Base-by-base conservation (phyloP, 2,329 filamentous ascomycete species). In the Dothistroma pini region DNA sequence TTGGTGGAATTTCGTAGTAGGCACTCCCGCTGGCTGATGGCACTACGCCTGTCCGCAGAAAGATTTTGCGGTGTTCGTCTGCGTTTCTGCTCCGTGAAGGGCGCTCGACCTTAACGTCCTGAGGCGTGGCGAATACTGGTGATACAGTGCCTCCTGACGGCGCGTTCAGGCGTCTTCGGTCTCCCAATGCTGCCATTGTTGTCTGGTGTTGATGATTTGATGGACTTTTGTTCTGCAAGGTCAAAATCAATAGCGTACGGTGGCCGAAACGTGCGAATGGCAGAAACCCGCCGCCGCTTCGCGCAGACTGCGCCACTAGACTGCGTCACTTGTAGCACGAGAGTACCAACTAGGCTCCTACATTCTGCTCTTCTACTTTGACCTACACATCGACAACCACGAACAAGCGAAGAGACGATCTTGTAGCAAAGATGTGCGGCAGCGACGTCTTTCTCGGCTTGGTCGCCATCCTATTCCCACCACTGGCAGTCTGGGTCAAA, bases 1-100 rank as follows among this genome's bases (percentile, higher is more conserved):
- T 49, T 9, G 83, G 80, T 22, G 80, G 77, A 34, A 82, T 77
- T 73, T 86, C 91, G 58, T 93, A 81, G 75, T 93, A 99, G 58
- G 95, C 91, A 19, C 93, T 97, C 14, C 95, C 95, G 54, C 91
- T 95, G 12, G 95, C 95, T 14, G 93, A 96, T 19, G 95, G 93
- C 0, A 95, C 93, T 4, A 97, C 85, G 25, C 92, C 92, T 9
- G 93, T 97, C 75, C 95, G 92, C 50, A 97, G 81, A 74, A 93
- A 97, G 77, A 96, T 91, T 78, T 91, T 93, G 71, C 93, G 85
- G 65, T 95, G 84, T 67, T 88, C 85, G 77, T 90, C 86, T 54
- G 87, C 80, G 59, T 84, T 81, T 73, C 90, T 84, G 59, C 81
- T 79, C 65, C 86, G 81, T 54, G 78, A 75, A 64, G 86, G 83